Evolutionary conservation across 2,329 filamentous ascomycete species (phyloP), one percentile per base, ranked within the genome.

Genomic region (Fusarium ambrosium): DNA sequence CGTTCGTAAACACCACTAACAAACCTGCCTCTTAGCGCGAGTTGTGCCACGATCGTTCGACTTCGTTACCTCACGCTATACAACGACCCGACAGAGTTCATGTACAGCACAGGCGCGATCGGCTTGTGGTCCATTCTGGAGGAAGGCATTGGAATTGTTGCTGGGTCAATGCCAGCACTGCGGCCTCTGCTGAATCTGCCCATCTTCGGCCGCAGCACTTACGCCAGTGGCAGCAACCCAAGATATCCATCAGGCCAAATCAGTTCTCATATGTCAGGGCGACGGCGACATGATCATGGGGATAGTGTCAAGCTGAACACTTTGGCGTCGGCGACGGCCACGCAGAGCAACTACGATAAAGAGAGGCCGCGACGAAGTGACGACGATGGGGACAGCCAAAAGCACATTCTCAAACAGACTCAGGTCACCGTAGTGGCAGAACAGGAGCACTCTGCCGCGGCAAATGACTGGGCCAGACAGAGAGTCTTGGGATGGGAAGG

Each of bases 131-230:
- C 76, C 1, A 60, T 78, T 1, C 16, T 78, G 0, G 76, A 78
- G 41, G 72, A 75, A 16, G 76, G 76, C 8, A 78, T 77, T 2
- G 76, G 76, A 14, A 76, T 78, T 4, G 60, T 77, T n/a, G 76
- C 76, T 2, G 76, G 76, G 1, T 78, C 76, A 3, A 76, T 77
- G 75, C 74, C 76, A 4, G 67, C 74, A 5, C 27, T 78, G 1
- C 68, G 72, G 32, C 76, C 76, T 16, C 64, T 78, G 1, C 70
- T 78, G 4, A 77, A 55, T 20, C 58, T 77, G 1, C 55, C 70
- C 11, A 22, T 77, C n/a, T 75, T 77, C 39, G 41, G 67, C 10
- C 27, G 61, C 13, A 64, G 56, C 11, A 73, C 66, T 1, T 73
- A 77, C 13, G 65, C 34, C 3, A 76, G 70, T 24, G 66, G 63